Percentiles rank a stretch among this genome's conserved stretches.
These are phyloP conservation scores for Penicillium atrosanguineum DNA, from an alignment of 495 filamentous ascomycete species.

Conservation along the genomic window DNA sequence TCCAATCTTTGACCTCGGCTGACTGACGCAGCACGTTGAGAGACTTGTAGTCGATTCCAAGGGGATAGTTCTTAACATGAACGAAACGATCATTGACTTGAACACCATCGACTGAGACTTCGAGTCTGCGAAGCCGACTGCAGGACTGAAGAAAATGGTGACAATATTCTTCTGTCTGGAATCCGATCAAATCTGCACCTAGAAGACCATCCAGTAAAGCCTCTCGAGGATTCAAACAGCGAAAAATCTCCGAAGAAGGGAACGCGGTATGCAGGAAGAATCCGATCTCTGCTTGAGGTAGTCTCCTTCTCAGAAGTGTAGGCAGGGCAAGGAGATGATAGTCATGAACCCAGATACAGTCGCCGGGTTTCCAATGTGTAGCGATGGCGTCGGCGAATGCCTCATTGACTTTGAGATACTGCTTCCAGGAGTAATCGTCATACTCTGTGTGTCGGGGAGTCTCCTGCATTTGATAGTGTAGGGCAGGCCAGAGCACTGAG, in stretches of 20 bases:
- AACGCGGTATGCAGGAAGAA: conserved; percentile 92
- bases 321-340: conserved; percentile 86
- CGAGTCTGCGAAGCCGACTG: conserved; percentile 75
- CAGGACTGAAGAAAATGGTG: conserved; percentile 91
- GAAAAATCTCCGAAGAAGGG: conserved; percentile 87
- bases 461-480: conserved; percentile 93
- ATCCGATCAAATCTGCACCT: conserved; percentile 83
- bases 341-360: conserved; percentile 88
- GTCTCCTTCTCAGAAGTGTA: conserved; percentile 69
- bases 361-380: conserved; percentile 78
- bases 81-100: conserved; percentile 83
- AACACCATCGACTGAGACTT: conserved; percentile 74
- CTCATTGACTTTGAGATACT: conserved; percentile 82
- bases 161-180: conserved; percentile 86
- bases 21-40: conserved; percentile 63
- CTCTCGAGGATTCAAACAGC: conserved; percentile 75
- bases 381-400: conserved; percentile 83
- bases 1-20: conserved; percentile 67
- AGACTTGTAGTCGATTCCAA: conserved; percentile 64
- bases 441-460: conserved; percentile 93
- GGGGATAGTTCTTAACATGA: conserved; percentile 54
- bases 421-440: conserved; percentile 90
- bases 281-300: conserved; percentile 82
- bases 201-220: conserved; percentile 82
- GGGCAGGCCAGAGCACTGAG: conserved; percentile 78